phyloP scores from a whole-genome alignment of 352 stramenopile genomes.

The Phytopythium vexans region DNA sequence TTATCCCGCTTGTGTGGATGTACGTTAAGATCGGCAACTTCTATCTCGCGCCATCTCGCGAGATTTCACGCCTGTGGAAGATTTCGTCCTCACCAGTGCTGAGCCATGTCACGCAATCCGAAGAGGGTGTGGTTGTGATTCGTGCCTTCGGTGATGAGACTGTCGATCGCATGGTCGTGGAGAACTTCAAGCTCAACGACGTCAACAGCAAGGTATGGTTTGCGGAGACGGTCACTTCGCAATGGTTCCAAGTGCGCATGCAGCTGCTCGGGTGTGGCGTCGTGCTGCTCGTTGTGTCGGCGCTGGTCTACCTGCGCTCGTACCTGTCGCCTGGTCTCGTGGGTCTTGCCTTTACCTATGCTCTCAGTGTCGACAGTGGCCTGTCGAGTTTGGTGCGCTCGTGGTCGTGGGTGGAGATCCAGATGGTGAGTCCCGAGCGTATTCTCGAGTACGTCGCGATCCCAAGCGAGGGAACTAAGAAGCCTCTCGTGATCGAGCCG shows the following conservation, averaged over 20 bases:
- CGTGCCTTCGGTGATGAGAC: conserved; percentile 21
- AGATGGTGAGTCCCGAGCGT: conserved; percentile 45
- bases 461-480: conserved; percentile 17
- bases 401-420: conserved; percentile 30
- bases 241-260: conserved; percentile 37
- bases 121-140: conserved; percentile 18
- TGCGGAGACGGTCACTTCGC: conserved; percentile 8
- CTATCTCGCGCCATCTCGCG: conserved; percentile 25
- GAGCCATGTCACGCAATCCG: conserved; percentile 9
- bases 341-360: conserved; percentile 81
- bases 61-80: conserved; percentile 23
- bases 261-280: conserved; percentile 26
- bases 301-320: conserved; percentile 16
- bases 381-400: conserved; percentile 41
- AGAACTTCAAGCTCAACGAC: conserved; percentile 15
- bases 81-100: conserved; percentile 24
- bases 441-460: conserved; percentile 43
- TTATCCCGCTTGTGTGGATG: conserved; percentile 52
- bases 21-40: conserved; percentile 45
- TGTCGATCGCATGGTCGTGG: conserved; percentile 1
- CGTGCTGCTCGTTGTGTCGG: conserved; percentile 14
- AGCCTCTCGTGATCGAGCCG: conserved; percentile 10
- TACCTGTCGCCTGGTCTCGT: conserved; percentile 44
- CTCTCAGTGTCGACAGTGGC: conserved; percentile 71
- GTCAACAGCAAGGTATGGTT: conserved; percentile 12